These are phyloP conservation scores for Jimgerdemannia lactiflua DNA, from an alignment of 192 early-diverging fungal genomes.

Conservation along the genomic window DNA sequence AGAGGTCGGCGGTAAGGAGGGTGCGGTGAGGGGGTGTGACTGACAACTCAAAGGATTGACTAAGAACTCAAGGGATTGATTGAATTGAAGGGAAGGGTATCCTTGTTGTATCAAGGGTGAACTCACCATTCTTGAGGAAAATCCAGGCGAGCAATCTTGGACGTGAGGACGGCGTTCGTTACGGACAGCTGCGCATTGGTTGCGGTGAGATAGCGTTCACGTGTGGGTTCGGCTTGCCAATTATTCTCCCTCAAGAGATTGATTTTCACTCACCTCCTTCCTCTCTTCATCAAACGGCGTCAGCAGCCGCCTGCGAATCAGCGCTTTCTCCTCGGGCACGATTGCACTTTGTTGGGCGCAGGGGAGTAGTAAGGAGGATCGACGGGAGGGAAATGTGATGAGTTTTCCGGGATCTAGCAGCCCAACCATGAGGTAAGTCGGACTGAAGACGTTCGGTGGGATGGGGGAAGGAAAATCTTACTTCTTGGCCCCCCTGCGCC, in stretches of 20 bases:
- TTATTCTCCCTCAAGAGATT: background rate
- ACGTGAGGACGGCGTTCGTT: slow-evolving; percentile 72
- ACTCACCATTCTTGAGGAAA: slow-evolving; percentile 85
- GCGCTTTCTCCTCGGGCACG: slow-evolving; percentile 62
- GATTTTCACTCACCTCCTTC: slow-evolving; percentile 45
- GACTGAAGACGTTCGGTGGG: too few relatives aligned
- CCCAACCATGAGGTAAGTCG: too few relatives aligned
- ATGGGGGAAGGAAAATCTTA: slow-evolving; percentile 16
- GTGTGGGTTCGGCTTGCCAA: background rate
- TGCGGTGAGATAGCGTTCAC: too few relatives aligned
- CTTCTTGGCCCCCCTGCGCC: slow-evolving; percentile 76
- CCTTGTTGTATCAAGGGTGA: too few relatives aligned
- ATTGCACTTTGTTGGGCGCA: slow-evolving; percentile 47
- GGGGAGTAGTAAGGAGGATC: too few relatives aligned
- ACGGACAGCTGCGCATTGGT: slow-evolving; percentile 49
- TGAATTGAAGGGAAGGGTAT: too few relatives aligned
- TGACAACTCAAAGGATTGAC: too few relatives aligned
- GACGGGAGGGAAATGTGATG: too few relatives aligned
- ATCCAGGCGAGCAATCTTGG: slow-evolving; percentile 85
- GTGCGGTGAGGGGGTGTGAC: background rate
- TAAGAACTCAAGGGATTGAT: too few relatives aligned
- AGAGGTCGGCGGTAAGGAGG: background rate
- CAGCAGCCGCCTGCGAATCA: slow-evolving; percentile 63
- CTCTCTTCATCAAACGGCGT: slow-evolving; percentile 66
- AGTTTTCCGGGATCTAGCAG: too few relatives aligned